Conservation (phyloP, 2,329 filamentous ascomycete genomes). For the Colletotrichum eremochloae region DNA sequence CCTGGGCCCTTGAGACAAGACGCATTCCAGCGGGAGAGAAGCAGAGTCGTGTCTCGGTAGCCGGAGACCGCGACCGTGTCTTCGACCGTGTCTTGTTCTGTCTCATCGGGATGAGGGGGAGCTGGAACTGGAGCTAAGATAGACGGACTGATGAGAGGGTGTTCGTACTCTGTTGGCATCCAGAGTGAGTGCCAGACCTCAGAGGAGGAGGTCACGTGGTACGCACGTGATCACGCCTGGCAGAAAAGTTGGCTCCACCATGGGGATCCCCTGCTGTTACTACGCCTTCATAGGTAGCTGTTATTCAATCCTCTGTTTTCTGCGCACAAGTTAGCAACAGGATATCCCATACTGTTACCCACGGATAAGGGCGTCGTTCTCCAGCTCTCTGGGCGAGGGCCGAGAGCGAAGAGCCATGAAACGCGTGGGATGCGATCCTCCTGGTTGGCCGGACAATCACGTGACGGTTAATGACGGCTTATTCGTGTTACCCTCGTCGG, state of each 20-base stretch:
- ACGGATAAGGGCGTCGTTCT: not conserved
- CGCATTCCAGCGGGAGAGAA: slow-evolving; percentile 35
- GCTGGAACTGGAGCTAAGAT: not conserved
- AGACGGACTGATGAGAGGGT: too few species aligned
- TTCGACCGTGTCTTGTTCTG: not conserved
- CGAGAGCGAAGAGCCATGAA: not conserved
- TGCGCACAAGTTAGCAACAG: too few species aligned
- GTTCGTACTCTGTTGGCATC: too few species aligned
- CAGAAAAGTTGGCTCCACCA: too few species aligned
- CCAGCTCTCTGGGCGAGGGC: not conserved
- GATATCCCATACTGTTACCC: too few species aligned
- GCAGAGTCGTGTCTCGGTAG: slow-evolving; percentile 28
- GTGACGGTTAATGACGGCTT: not conserved
- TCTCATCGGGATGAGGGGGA: not conserved
- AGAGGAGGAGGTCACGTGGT: too few species aligned
- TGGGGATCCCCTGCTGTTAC: too few species aligned
- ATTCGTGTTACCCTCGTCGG: not conserved
- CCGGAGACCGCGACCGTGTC: not conserved
- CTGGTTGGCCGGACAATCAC: not conserved
- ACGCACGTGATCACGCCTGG: too few species aligned
- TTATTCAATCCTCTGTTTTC: too few species aligned
- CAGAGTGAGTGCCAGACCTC: too few species aligned
- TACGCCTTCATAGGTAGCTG: too few species aligned
- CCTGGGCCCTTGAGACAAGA: slow-evolving; percentile 18
- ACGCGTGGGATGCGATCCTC: not conserved